Conservation (phyloP, 179 eudicot species). For the Drosera spatulata region DNA sequence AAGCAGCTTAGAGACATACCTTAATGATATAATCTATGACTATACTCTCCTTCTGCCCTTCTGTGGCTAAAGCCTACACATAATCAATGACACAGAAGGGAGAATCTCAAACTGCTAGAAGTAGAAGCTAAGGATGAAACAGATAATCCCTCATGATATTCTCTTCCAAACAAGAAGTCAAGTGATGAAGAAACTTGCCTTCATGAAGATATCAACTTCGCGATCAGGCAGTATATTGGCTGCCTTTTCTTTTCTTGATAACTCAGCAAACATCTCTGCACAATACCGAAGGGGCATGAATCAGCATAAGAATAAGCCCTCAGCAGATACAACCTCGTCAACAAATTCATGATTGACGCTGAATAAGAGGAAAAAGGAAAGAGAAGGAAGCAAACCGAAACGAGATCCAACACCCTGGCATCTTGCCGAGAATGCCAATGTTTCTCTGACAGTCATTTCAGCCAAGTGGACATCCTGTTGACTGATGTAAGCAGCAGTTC, state of each 20-base stretch:
- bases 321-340: not conserved
- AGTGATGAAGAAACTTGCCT: not conserved
- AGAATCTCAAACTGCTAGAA: not conserved
- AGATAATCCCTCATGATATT: no score
- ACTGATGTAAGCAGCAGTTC: constrained; percentile 1
- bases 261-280: not conserved
- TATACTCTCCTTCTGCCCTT: constrained; percentile 3
- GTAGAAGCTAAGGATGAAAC: no score
- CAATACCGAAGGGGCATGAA: not conserved
- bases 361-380: not conserved
- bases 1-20: not conserved
- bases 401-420: not conserved
- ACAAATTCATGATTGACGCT: no score
- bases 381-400: not conserved
- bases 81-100: not conserved
- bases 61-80: not conserved
- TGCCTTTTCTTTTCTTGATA: constrained; percentile 1
- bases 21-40: constrained; percentile 5
- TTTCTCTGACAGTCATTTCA: constrained; percentile 3
- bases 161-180: not conserved
- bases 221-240: constrained; percentile 5
- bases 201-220: constrained; percentile 1
- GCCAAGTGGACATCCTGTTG: constrained; percentile 1
- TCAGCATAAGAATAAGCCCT: not conserved
- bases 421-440: constrained; percentile 1